These are phyloP conservation scores for Astrocystis sublimbata DNA, from an alignment of 495 filamentous ascomycete genomes.

Conservation along the genomic window DNA sequence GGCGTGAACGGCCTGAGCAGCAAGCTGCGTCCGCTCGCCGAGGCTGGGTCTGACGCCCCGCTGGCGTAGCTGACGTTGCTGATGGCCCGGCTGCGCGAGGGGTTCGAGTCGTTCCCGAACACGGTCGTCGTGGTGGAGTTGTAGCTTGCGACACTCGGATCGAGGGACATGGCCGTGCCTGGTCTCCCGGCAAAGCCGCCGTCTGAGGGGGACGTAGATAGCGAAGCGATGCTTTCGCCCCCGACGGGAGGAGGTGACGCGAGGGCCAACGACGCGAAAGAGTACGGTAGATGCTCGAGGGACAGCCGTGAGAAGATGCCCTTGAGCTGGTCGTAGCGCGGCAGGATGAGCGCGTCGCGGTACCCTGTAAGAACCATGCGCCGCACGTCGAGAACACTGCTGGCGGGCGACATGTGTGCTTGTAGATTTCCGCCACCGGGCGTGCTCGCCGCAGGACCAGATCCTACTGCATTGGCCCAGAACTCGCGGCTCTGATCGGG, in stretches of 20 bases:
- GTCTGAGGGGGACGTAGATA: slow-evolving; percentile 43
- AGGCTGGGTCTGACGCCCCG: slow-evolving; percentile 38
- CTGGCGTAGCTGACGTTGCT: slow-evolving; percentile 80
- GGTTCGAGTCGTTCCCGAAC: slow-evolving; percentile 60
- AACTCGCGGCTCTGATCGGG: slow-evolving; percentile 79
- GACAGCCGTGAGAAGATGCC: slow-evolving; percentile 87
- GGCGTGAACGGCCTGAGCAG: slow-evolving; percentile 55
- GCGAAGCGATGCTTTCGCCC: slow-evolving; percentile 44
- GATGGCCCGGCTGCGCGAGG: slow-evolving; percentile 69
- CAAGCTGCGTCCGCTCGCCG: slow-evolving; percentile 50
- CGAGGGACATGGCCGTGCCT: slow-evolving; percentile 69
- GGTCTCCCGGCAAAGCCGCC: slow-evolving; percentile 45
- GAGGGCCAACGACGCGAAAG: slow-evolving; percentile 45
- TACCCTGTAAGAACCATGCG: slow-evolving; percentile 87
- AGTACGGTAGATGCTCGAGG: slow-evolving; percentile 77
- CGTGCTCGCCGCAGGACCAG: slow-evolving; percentile 7
- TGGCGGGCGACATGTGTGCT: slow-evolving; percentile 40
- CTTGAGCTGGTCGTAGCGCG: slow-evolving; percentile 81
- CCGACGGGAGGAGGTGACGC: slow-evolving; percentile 39
- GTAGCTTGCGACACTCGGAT: slow-evolving; percentile 68
- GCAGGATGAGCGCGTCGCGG: slow-evolving; percentile 83
- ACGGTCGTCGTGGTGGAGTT: slow-evolving; percentile 73
- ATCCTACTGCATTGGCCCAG: slow-evolving; percentile 63
- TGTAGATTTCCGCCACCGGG: slow-evolving; percentile 9
- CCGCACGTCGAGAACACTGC: slow-evolving; percentile 74